Conservation (phyloP, 257 asterid species). For the Lantana camara region DNA sequence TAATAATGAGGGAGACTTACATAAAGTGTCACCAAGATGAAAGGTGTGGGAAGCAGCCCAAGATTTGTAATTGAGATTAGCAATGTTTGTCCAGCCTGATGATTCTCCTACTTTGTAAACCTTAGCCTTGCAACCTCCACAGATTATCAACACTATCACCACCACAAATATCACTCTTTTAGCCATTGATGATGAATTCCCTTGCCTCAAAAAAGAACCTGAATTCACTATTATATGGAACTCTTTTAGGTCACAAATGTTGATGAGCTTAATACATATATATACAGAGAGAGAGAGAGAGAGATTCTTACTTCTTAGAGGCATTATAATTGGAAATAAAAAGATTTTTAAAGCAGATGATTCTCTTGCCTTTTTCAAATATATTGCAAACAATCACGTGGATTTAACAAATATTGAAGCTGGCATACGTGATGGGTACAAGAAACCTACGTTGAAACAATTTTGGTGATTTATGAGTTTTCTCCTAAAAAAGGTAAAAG, state of each 20-base stretch:
- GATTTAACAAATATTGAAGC: too few relatives aligned
- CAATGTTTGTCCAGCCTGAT: constrained; percentile 46
- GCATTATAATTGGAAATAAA: constrained; percentile 12
- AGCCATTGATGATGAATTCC: constrained; percentile 16
- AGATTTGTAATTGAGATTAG: constrained; percentile 37
- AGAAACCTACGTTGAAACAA: too few relatives aligned
- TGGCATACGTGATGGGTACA: too few relatives aligned
- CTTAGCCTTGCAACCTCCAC: not conserved
- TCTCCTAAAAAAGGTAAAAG: too few relatives aligned
- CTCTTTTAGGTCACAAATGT: not conserved
- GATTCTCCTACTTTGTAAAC: constrained; percentile 53
- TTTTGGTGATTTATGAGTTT: too few relatives aligned
- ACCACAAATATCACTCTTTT: constrained; percentile 1
- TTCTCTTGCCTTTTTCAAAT: too few relatives aligned
- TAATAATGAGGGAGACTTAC: constrained; percentile 26
- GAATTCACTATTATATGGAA: not conserved
- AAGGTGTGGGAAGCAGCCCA: constrained; percentile 55
- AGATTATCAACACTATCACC: not conserved
- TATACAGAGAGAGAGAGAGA: not conserved
- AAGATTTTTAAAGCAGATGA: not conserved
- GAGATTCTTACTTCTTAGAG: not conserved
- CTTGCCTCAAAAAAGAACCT: too few relatives aligned
- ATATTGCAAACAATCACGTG: too few relatives aligned
- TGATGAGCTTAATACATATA: not conserved
- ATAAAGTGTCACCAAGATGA: constrained; percentile 46